A percentile compares a stretch with the other conserved stretches of the same genome.
These are phyloP conservation scores for Candida sp. DNA, from an alignment of 1,139 yeast species.

Conservation along the genomic window DNA sequence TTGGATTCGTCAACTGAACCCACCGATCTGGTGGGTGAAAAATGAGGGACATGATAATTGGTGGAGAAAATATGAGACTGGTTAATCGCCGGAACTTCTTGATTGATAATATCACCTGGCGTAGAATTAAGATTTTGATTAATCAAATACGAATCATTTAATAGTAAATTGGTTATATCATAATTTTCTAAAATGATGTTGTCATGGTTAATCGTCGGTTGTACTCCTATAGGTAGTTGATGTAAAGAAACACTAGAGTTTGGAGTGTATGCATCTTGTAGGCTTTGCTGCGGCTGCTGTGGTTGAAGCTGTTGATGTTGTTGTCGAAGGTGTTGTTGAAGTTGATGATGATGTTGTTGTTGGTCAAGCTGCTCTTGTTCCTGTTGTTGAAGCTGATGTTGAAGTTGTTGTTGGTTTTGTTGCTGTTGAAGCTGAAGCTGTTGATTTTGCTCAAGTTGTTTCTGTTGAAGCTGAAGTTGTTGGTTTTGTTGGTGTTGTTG, in stretches of 20 bases:
- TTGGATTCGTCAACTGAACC: not conserved
- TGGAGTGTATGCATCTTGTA: not conserved
- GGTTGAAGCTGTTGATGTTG: conserved; percentile 4
- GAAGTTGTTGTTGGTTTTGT: not conserved
- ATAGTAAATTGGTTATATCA: conserved; percentile 19
- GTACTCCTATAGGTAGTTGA: not conserved
- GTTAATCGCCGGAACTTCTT: no score
- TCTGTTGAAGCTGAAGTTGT: conserved; percentile 2
- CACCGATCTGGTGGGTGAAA: not conserved
- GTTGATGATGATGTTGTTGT: no score
- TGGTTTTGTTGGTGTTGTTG: not conserved
- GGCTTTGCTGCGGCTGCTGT: no score
- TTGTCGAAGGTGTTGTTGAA: conserved; percentile 3
- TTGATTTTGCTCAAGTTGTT: conserved; percentile 3
- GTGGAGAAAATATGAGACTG: not conserved
- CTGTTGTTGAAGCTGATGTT: conserved; percentile 3
- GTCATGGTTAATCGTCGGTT: conserved; percentile 4
- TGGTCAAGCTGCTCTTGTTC: not conserved
- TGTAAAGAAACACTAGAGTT: not conserved
- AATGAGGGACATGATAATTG: not conserved
- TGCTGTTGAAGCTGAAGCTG: conserved; percentile 1
- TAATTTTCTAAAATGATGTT: conserved; percentile 17
- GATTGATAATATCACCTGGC: not conserved
- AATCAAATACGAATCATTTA: conserved; percentile 13
- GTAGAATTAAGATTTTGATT: conserved; percentile 1